phyloP scores from a whole-genome alignment of 176 grass and related monocot genomes.

The Oryza meyeriana region DNA sequence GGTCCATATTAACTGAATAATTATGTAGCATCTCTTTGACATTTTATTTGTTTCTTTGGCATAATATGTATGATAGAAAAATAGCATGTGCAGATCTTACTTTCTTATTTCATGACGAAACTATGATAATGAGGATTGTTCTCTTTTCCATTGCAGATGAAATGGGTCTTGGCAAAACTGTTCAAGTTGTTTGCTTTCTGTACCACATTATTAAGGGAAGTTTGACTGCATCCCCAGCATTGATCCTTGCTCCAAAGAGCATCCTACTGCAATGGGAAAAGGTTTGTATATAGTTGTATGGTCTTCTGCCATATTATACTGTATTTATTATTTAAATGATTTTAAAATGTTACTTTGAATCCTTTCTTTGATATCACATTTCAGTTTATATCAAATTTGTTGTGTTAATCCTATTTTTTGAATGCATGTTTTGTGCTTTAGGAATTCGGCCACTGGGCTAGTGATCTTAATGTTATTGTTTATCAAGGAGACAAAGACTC shows the following conservation, averaged over 20 bases:
- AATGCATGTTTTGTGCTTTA: constrained; percentile 13
- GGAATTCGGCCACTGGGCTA: constrained; percentile 61
- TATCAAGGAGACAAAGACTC: constrained; percentile 72
- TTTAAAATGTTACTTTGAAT: not conserved
- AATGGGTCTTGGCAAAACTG: constrained; percentile 84
- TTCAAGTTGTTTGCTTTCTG: constrained; percentile 71
- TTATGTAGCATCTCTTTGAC: not conserved
- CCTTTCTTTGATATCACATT: constrained; percentile 5
- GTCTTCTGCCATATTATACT: not conserved
- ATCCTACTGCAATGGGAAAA: constrained; percentile 80
- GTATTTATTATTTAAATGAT: not conserved
- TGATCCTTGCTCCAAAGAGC: constrained; percentile 73
- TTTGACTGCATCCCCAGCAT: constrained; percentile 35
- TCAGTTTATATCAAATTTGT: not conserved
- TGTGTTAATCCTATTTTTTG: not conserved
- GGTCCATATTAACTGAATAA: not conserved
- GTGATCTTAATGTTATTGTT: constrained; percentile 59
- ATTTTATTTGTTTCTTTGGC: not conserved
- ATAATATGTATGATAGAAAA: not conserved
- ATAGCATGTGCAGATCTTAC: too few relatives aligned
- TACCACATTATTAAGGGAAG: constrained; percentile 45
- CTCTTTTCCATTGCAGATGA: constrained; percentile 56
- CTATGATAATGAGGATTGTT: not conserved
- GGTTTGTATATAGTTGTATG: constrained; percentile 33
- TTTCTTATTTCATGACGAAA: not conserved